Percentiles rank a stretch among this genome's conserved stretches.
Evolutionary conservation across 108 stramenopile genomes (phyloP).

Genomic region (Pelagomonas calceolata): DNA sequence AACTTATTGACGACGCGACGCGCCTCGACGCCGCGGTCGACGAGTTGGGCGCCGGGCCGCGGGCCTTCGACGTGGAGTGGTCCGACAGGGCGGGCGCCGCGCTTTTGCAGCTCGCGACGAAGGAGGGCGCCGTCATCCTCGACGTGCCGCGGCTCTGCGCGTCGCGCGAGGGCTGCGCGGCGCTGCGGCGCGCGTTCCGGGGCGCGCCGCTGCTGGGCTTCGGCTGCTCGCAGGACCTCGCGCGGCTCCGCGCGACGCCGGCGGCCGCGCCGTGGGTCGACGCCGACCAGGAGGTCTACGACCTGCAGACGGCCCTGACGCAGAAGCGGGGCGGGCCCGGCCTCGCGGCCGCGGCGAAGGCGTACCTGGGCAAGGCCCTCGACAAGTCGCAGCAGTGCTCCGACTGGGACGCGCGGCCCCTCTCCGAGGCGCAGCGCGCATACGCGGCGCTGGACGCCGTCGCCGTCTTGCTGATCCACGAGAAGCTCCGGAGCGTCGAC

Average conservation of each 20-base stretch:
- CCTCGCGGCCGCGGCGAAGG: slow-evolving; percentile 42
- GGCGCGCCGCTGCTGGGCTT: slow-evolving; percentile 48
- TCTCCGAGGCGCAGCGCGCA: slow-evolving; percentile 46
- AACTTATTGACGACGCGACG: background rate
- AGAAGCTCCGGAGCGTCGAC: too few species aligned
- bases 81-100: slow-evolving; percentile 43
- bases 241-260: slow-evolving; percentile 42
- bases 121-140: slow-evolving; percentile 38
- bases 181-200: slow-evolving; percentile 16
- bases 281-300: slow-evolving; percentile 35
- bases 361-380: slow-evolving; percentile 58
- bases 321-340: slow-evolving; percentile 31
- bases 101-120: slow-evolving; percentile 43
- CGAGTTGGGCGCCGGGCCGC: slow-evolving; percentile 21
- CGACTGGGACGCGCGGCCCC: slow-evolving; percentile 47
- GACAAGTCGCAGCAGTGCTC: too few species aligned
- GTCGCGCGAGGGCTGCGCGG: slow-evolving; percentile 43
- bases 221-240: slow-evolving; percentile 53
- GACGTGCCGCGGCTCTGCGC: slow-evolving; percentile 53
- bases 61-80: slow-evolving; percentile 66
- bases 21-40: background rate
- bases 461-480: slow-evolving; percentile 51
- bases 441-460: slow-evolving; percentile 65
- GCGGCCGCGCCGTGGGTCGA: slow-evolving; percentile 19
- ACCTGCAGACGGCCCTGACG: slow-evolving; percentile 30